A percentile compares a stretch with the other conserved stretches of the same genome.
Evolutionary conservation across 495 filamentous ascomycete genomes (phyloP).

Genomic region (Aspergillus coremiiformis): DNA sequence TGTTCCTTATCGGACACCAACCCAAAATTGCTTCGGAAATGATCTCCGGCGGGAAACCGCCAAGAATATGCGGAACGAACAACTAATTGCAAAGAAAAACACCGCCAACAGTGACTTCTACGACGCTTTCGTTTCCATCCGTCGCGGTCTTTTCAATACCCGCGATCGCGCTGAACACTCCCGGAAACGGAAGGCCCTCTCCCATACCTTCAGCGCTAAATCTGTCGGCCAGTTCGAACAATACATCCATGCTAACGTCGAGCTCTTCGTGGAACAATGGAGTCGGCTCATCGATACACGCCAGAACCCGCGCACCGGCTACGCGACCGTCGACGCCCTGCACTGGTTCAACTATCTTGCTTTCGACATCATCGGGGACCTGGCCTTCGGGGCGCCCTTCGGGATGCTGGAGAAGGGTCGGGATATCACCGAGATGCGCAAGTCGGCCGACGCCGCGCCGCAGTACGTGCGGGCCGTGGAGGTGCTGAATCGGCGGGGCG

Average conservation of each 20-base stretch:
- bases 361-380: slow-evolving; percentile 79
- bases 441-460: slow-evolving; percentile 34
- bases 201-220: slow-evolving; percentile 82
- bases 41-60: too few relatives aligned
- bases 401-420: slow-evolving; percentile 46
- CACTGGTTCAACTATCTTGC: slow-evolving; percentile 94
- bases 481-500: slow-evolving; percentile 49
- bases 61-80: background rate
- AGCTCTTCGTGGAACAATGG: slow-evolving; percentile 67
- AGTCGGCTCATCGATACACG: slow-evolving; percentile 44
- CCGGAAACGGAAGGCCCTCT: slow-evolving; percentile 82
- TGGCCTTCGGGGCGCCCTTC: slow-evolving; percentile 49
- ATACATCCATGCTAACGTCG: slow-evolving; percentile 77
- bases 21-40: background rate
- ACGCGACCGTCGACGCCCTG: slow-evolving; percentile 64
- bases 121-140: slow-evolving; percentile 85
- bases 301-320: slow-evolving; percentile 42
- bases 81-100: background rate
- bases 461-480: slow-evolving; percentile 46
- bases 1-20: background rate
- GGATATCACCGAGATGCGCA: slow-evolving; percentile 56
- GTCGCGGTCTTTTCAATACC: slow-evolving; percentile 84
- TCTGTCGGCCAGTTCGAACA: slow-evolving; percentile 79
- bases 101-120: slow-evolving; percentile 59
- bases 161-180: slow-evolving; percentile 75